These are phyloP conservation scores for Cryomyces antarcticus DNA, from an alignment of 495 filamentous ascomycete species.

Conservation along the genomic window DNA sequence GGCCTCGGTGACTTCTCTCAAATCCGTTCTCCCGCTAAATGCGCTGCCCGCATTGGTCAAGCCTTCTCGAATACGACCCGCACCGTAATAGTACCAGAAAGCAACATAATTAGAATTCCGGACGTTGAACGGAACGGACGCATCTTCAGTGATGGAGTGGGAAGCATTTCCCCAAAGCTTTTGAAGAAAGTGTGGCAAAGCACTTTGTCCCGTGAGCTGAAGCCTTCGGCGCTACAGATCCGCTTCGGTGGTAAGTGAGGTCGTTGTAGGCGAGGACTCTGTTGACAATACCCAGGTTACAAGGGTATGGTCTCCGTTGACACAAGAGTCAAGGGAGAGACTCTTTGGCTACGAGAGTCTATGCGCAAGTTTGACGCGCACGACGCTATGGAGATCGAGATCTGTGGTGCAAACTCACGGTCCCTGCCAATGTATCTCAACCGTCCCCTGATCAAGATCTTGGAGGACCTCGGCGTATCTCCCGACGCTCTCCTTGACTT, in stretches of 20 bases:
- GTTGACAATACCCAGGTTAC: constrained; percentile 22
- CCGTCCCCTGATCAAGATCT: constrained; percentile 58
- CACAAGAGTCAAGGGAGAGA: constrained; percentile 27
- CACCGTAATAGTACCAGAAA: constrained; percentile 26
- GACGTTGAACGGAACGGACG: constrained; percentile 17
- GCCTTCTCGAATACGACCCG: constrained; percentile 56
- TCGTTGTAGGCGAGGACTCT: neutral
- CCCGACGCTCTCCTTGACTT: constrained; percentile 35
- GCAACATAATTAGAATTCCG: constrained; percentile 6
- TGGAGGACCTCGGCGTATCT: constrained; percentile 49
- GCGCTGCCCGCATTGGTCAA: constrained; percentile 67
- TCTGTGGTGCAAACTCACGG: constrained; percentile 45
- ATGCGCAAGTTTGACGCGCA: constrained; percentile 60
- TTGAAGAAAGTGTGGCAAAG: constrained; percentile 30
- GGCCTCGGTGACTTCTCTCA: constrained; percentile 42
- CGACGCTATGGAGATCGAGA: constrained; percentile 38
- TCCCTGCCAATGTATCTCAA: constrained; percentile 54
- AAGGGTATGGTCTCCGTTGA: constrained; percentile 62
- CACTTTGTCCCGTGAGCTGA: constrained; percentile 18
- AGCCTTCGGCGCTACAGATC: constrained; percentile 50
- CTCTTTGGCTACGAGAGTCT: constrained; percentile 40
- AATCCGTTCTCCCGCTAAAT: constrained; percentile 48
- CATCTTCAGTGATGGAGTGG: constrained; percentile 64
- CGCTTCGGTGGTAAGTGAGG: constrained; percentile 33
- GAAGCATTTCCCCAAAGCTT: constrained; percentile 40